Percentiles rank a stretch among this genome's conserved stretches.
phyloP scores from a whole-genome alignment of 768 basidiomycete genomes.

The Boletus patriciae region DNA sequence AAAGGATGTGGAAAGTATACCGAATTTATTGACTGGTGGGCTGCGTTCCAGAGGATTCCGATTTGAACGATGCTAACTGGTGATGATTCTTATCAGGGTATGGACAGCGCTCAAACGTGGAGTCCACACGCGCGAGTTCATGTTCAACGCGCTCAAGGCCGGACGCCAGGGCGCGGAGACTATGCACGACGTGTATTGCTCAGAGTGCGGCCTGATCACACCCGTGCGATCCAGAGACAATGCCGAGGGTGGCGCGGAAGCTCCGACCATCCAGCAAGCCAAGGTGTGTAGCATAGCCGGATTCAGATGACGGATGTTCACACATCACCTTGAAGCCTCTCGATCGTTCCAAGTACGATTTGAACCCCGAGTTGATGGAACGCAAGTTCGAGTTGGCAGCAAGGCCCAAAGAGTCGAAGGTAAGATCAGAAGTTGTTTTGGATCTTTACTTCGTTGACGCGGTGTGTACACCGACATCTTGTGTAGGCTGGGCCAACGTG shows the following conservation, averaged over 20 bases:
- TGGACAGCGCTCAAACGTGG: slow-evolving; percentile 19
- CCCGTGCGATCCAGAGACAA: slow-evolving; percentile 15
- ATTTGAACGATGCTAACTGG: background rate
- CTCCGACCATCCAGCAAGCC: slow-evolving; percentile 10
- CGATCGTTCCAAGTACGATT: slow-evolving; percentile 16
- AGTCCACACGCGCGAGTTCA: slow-evolving; percentile 19
- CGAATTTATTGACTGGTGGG: slow-evolving; percentile 15
- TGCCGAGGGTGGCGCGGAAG: slow-evolving; percentile 13
- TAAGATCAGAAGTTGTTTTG: background rate
- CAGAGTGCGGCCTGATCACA: slow-evolving; percentile 17
- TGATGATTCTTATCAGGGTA: background rate
- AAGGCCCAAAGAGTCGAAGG: background rate
- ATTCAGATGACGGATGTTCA: background rate
- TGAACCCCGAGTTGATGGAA: slow-evolving; percentile 7
- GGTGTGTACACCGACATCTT: too few relatives aligned
- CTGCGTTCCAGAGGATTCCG: background rate
- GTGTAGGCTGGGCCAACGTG: background rate
- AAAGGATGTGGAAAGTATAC: slow-evolving; percentile 18
- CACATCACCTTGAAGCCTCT: background rate
- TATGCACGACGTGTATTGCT: slow-evolving; percentile 21
- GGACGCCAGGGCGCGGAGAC: slow-evolving; percentile 18
- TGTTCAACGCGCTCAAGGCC: slow-evolving; percentile 15
- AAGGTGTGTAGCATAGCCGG: background rate
- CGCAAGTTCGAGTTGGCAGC: background rate
- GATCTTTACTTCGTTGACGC: background rate